Evolutionary conservation across 192 early-diverging fungal genomes (phyloP).

Genomic region (Kickxella alabastrina): DNA sequence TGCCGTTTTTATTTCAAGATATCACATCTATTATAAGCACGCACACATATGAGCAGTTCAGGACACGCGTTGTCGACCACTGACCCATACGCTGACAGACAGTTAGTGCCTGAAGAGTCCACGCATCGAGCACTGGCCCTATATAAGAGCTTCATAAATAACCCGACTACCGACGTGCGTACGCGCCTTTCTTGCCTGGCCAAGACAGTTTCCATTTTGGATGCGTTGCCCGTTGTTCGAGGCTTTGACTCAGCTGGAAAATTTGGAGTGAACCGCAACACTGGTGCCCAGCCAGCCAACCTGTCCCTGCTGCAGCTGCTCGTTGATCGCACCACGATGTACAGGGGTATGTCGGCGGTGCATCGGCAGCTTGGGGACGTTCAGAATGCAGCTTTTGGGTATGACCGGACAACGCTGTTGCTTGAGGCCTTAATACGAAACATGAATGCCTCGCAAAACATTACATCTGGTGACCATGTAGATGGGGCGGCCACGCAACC

Average conservation of each 20-base stretch:
- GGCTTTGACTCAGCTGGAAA: conserved; percentile 5
- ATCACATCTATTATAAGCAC: no score
- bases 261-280: no score
- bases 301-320: no score
- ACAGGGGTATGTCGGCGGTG: conserved; percentile 12
- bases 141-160: conserved; percentile 7
- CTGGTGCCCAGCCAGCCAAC: no score
- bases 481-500: no score
- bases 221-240: conserved; percentile 5
- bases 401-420: conserved; percentile 18
- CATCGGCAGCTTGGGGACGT: conserved; percentile 14
- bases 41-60: no score
- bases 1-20: no score
- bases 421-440: conserved; percentile 4
- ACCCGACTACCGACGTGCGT: conserved; percentile 3
- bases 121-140: conserved; percentile 9
- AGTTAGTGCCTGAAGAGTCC: conserved; percentile 11
- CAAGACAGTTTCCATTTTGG: conserved; percentile 8
- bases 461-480: no score
- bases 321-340: conserved; percentile 4
- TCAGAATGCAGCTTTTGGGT: conserved; percentile 7
- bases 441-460: no score
- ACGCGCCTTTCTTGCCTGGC: conserved; percentile 7
- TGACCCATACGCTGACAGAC: conserved; percentile 10
- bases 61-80: background rate